Base-by-base conservation (phyloP, 441 rosid genomes). In the Mallotus repandus region DNA sequence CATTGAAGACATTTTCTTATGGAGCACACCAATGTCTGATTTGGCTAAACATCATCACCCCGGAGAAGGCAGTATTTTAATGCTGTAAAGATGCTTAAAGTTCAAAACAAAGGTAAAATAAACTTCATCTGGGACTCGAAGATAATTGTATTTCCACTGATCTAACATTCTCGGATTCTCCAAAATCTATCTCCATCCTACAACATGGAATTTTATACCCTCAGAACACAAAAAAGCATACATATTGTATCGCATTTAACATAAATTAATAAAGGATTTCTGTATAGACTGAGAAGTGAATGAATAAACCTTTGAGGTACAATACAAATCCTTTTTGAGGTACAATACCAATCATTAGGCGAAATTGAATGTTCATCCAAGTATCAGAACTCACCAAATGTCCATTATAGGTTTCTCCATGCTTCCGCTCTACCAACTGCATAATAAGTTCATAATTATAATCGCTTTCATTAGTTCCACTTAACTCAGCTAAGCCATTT, bases 141-240 rank as follows among this genome's bases (percentile, higher is more conserved):
- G 98, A 80, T 93, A 41, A 96, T 93, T 46, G 97, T 93, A 81
- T 96, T 96, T 61, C 99, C 98, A 54, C 96, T 96, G 63, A 96
- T 93, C 71, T 96, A 93, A 85, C 99, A 93, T 81, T 96, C 99
- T 4, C 97, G 98, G 96, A 93, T 93, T 54, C 98, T 83, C 98
- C 99, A 96, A 90, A 93, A 93, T 70, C 96, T 83, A 80, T 96
- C 98, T 78, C 99, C 99, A 69, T 96, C 97, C 98, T 93, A 79
- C 77, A 83, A 43, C n/a, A 71, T 35, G 46, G 60, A 46, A 9
- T 9, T 53, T 18, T 18, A 68, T 4, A 56, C 49, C 21, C 63
- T 46, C 10, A 67, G 70, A 38, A 38, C 6, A 38, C 41, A 38
- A 38, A 38, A 69, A 55, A 55, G 49, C 5, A 14, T 2, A 29